phyloP scores from a whole-genome alignment of 768 basidiomycete species.

The Suillus occidentalis region DNA sequence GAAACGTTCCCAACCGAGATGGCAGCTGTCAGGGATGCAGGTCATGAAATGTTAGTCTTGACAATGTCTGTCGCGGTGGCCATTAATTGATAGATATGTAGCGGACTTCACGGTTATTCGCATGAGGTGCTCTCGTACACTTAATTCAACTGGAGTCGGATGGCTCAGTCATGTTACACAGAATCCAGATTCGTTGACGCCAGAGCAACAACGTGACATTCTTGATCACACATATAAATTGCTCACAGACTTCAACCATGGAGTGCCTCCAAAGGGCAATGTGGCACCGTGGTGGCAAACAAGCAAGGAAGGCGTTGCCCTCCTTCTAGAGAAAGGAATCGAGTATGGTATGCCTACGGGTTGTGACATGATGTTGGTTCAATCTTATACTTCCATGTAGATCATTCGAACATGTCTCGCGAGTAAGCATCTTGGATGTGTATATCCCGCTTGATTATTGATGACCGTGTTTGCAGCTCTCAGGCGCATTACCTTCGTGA shows the following conservation, averaged over 20 bases:
- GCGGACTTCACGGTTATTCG: slow-evolving; percentile 65
- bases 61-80: background rate
- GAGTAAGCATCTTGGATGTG: slow-evolving; percentile 30
- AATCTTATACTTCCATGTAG: slow-evolving; percentile 23
- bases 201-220: slow-evolving; percentile 67
- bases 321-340: slow-evolving; percentile 70
- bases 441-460: background rate
- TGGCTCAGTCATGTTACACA: slow-evolving; percentile 18
- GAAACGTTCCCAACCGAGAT: slow-evolving; percentile 70
- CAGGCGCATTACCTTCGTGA: slow-evolving; percentile 66
- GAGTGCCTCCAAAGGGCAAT: slow-evolving; percentile 53
- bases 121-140: slow-evolving; percentile 46
- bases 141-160: background rate
- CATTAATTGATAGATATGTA: slow-evolving; percentile 17
- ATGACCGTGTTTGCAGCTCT: slow-evolving; percentile 31
- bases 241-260: slow-evolving; percentile 59
- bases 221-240: slow-evolving; percentile 60
- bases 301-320: slow-evolving; percentile 58
- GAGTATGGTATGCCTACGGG: slow-evolving; percentile 51
- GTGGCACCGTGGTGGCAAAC: slow-evolving; percentile 81
- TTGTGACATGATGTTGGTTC: slow-evolving; percentile 8
- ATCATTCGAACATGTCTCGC: slow-evolving; percentile 56
- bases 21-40: slow-evolving; percentile 64
- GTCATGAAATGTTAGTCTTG: slow-evolving; percentile 57
- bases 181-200: slow-evolving; percentile 58